phyloP scores from a whole-genome alignment of 129 eudicot species.

The Glebionis coronaria region DNA sequence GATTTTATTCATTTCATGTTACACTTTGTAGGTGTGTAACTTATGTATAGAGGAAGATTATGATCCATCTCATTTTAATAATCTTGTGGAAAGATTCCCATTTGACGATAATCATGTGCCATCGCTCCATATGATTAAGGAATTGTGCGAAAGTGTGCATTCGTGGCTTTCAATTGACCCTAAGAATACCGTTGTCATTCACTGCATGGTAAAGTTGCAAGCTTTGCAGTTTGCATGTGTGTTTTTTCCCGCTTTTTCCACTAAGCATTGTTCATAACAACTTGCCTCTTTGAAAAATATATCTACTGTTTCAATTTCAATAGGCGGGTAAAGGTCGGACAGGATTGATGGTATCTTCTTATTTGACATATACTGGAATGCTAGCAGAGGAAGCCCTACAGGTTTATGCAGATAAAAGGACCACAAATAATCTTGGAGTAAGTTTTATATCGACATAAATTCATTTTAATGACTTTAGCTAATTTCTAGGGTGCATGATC shows the following conservation, averaged over 20 bases:
- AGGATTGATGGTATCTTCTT: constrained; percentile 71
- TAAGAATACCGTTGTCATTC: constrained; percentile 67
- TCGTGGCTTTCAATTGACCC: constrained; percentile 74
- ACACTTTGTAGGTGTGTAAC: constrained; percentile 55
- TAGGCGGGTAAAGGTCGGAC: constrained; percentile 95
- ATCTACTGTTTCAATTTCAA: constrained; percentile 14
- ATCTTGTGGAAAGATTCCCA: constrained; percentile 70
- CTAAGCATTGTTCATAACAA: background rate
- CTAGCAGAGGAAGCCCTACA: constrained; percentile 73
- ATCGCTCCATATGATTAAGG: constrained; percentile 55
- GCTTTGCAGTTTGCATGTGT: background rate
- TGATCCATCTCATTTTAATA: constrained; percentile 69
- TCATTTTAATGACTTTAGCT: background rate
- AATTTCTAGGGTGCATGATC: background rate
- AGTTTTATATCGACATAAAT: background rate
- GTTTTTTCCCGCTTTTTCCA: background rate
- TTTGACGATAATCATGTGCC: constrained; percentile 87
- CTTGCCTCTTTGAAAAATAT: background rate
- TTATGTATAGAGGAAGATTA: constrained; percentile 72
- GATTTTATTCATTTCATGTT: background rate
- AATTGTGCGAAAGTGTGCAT: constrained; percentile 63
- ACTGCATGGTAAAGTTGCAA: constrained; percentile 65
- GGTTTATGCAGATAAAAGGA: constrained; percentile 76
- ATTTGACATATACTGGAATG: constrained; percentile 66
- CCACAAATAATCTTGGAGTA: constrained; percentile 74